A percentile compares a stretch with the other conserved stretches of the same genome.
Conservation (phyloP, 2,329 filamentous ascomycete genomes). For the Escovopsis sp. region DNA sequence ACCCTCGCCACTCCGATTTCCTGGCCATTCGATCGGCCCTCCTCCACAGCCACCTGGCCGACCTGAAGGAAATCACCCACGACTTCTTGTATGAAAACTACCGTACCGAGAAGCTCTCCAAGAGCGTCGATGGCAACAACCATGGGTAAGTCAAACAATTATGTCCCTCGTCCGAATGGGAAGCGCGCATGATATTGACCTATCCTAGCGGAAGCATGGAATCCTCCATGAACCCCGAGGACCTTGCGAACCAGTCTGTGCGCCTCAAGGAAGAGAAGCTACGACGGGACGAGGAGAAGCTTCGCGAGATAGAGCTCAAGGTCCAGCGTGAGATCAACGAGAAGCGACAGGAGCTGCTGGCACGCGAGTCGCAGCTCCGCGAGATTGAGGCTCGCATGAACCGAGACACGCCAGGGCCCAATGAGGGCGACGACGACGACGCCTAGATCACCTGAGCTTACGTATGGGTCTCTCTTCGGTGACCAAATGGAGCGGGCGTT, state of each 20-base stretch:
- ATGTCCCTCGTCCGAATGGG: too few species aligned
- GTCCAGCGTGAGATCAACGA: constrained; percentile 99
- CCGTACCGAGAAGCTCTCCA: constrained; percentile 99
- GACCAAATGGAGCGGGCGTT: constrained; percentile 22
- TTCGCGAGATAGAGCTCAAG: constrained; percentile 98
- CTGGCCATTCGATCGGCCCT: constrained; percentile 91
- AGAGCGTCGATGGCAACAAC: constrained; percentile 88
- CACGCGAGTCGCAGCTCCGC: constrained; percentile 93
- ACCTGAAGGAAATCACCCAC: constrained; percentile 98
- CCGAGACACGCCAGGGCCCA: constrained; percentile 51
- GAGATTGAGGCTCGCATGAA: constrained; percentile 98
- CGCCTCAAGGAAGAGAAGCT: constrained; percentile 99
- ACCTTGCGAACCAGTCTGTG: constrained; percentile 90
- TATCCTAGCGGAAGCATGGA: constrained; percentile 36
- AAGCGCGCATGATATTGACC: constrained; percentile 10
- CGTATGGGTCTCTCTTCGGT: constrained; percentile 18
- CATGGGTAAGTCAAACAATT: constrained; percentile 53
- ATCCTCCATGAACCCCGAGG: constrained; percentile 87
- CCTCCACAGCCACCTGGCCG: constrained; percentile 92
- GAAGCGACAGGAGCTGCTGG: constrained; percentile 96
- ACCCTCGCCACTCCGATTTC: constrained; percentile 97
- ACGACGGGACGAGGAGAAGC: constrained; percentile 97
- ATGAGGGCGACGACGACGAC: constrained; percentile 42
- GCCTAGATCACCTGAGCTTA: constrained; percentile 24
- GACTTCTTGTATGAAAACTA: constrained; percentile 99